Conservation (phyloP, 2,329 filamentous ascomycete species). For the Sarocladium kiliense region DNA sequence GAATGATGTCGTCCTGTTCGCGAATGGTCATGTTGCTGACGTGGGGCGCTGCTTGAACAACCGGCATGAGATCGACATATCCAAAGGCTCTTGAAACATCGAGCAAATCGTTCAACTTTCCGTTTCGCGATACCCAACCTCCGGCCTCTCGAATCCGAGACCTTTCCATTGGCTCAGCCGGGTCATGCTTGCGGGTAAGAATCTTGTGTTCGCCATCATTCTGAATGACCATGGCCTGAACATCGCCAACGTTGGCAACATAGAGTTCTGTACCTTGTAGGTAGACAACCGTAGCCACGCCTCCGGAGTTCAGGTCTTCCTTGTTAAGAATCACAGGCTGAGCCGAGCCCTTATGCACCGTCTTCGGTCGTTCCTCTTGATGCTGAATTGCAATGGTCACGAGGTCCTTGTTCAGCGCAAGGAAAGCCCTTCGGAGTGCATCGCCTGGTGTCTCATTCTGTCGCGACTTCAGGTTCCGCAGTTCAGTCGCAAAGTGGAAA, state of each 20-base stretch:
- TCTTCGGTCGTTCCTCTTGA: constrained; percentile 64
- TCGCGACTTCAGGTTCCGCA: constrained; percentile 66
- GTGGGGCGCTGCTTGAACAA: constrained; percentile 86
- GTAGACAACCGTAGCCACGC: constrained; percentile 88
- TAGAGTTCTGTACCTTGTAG: constrained; percentile 85
- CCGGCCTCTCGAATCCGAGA: constrained; percentile 90
- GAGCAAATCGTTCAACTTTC: constrained; percentile 85
- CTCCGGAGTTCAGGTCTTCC: constrained; percentile 85
- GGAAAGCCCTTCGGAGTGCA: constrained; percentile 79
- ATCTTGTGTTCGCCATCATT: constrained; percentile 79
- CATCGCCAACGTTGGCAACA: constrained; percentile 92
- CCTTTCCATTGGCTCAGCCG: constrained; percentile 77
- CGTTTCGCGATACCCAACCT: constrained; percentile 91
- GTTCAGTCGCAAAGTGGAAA: constrained; percentile 73
- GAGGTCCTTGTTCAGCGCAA: constrained; percentile 89
- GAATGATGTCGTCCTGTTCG: constrained; percentile 88
- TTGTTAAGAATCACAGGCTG: constrained; percentile 75
- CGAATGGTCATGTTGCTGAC: constrained; percentile 72
- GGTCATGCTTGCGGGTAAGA: constrained; percentile 88
- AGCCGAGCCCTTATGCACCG: constrained; percentile 65
- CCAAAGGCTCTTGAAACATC: constrained; percentile 94
- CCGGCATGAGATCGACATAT: constrained; percentile 86
- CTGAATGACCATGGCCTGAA: constrained; percentile 90
- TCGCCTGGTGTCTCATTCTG: constrained; percentile 71
- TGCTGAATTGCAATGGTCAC: constrained; percentile 78